phyloP scores from a whole-genome alignment of 2,329 filamentous ascomycete genomes.

The Fusarium sp. region DNA sequence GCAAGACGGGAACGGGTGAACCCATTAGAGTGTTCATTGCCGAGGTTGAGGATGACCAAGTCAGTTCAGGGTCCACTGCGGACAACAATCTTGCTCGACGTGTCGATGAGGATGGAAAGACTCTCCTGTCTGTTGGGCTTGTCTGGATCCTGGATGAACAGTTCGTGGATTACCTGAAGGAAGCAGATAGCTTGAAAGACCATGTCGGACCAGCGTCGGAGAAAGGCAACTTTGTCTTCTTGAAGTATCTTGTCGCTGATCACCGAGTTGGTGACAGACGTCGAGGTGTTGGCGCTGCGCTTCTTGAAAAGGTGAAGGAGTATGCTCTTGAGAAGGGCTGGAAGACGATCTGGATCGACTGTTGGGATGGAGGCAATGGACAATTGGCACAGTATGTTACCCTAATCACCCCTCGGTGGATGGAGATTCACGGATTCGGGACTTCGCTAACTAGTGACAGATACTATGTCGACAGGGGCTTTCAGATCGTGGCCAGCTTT shows the following conservation, averaged over 20 bases:
- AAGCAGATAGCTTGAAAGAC: slow-evolving; percentile 20
- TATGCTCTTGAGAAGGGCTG: slow-evolving; percentile 30
- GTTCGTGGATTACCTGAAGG: slow-evolving; percentile 26
- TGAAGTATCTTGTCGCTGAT: slow-evolving; percentile 33
- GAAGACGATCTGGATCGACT: slow-evolving; percentile 45
- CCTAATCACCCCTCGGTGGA: background rate
- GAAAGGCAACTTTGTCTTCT: slow-evolving; percentile 31
- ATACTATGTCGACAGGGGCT: slow-evolving; percentile 38
- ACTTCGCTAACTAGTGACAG: slow-evolving; percentile 29
- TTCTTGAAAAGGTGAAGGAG: slow-evolving; percentile 33
- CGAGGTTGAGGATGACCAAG: slow-evolving; percentile 39
- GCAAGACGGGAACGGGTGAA: slow-evolving; percentile 38
- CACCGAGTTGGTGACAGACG: slow-evolving; percentile 25
- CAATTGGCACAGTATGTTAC: slow-evolving; percentile 39
- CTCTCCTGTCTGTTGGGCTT: slow-evolving; percentile 30
- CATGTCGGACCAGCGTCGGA: slow-evolving; percentile 20
- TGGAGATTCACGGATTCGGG: background rate
- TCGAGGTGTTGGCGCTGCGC: slow-evolving; percentile 29
- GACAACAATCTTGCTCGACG: slow-evolving; percentile 28
- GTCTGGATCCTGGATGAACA: slow-evolving; percentile 15
- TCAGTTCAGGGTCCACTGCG: slow-evolving; percentile 4
- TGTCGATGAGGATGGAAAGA: slow-evolving; percentile 28
- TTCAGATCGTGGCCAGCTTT: slow-evolving; percentile 29
- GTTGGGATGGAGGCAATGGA: slow-evolving; percentile 44
- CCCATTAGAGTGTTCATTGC: slow-evolving; percentile 46